Evolutionary conservation across 2,329 filamentous ascomycete species (phyloP).

Genomic region (Colletotrichum sp.): DNA sequence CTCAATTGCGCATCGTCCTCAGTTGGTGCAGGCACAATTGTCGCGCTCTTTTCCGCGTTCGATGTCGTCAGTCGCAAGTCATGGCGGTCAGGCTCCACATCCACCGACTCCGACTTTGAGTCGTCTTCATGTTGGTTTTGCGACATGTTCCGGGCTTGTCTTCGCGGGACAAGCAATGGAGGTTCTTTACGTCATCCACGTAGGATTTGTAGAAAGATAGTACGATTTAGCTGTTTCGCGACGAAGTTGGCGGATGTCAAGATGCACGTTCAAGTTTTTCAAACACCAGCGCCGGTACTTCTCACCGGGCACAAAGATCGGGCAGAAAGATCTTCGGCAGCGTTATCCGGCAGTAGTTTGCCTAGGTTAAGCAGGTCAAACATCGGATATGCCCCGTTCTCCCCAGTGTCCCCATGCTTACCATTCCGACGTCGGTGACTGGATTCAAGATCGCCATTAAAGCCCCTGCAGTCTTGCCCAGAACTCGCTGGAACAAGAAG

Average conservation of each 20-base stretch:
- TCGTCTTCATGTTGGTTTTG: not conserved
- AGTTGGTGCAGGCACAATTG: not conserved
- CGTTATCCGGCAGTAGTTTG: not conserved
- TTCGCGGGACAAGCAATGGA: not conserved
- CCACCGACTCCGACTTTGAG: not conserved
- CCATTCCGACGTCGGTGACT: conserved; percentile 15
- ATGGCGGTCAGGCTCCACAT: not conserved
- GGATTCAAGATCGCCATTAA: not conserved
- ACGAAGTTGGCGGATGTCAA: not conserved
- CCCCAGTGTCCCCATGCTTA: not conserved
- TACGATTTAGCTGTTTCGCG: not conserved
- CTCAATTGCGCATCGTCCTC: not conserved
- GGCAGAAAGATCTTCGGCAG: not conserved
- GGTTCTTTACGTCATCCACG: not conserved
- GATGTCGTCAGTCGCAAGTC: conserved; percentile 3
- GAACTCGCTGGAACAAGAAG: not conserved
- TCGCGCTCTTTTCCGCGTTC: conserved; percentile 9
- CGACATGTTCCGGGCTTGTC: not conserved
- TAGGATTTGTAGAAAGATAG: not conserved
- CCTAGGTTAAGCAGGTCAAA: not conserved
- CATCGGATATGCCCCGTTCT: not conserved
- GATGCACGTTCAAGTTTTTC: not conserved
- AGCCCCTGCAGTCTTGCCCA: not conserved
- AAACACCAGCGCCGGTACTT: not conserved
- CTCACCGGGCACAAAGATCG: not conserved